Conservation (phyloP, 805 yeast species). For the Yarrowia sp. region DNA sequence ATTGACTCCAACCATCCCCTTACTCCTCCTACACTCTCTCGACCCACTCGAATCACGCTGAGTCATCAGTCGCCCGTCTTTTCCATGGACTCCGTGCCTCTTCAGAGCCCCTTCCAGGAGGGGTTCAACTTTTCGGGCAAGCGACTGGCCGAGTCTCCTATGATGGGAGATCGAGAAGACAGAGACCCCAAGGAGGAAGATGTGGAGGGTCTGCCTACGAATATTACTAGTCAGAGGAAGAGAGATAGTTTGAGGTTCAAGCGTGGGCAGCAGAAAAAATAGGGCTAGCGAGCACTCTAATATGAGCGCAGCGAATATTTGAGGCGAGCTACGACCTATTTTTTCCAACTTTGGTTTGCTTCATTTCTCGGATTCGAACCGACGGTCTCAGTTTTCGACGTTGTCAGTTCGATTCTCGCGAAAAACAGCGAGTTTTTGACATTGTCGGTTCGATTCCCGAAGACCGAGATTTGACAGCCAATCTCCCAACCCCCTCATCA, state of each 20-base stretch:
- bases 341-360: neutral
- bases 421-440: no score
- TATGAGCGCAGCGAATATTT: neutral
- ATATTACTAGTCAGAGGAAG: conserved; percentile 37
- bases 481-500: no score
- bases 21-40: conserved; percentile 13
- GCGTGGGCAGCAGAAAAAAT: conserved; percentile 38
- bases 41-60: conserved; percentile 20
- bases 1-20: conserved; percentile 20
- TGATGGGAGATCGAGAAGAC: conserved; percentile 9
- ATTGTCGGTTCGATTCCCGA: no score
- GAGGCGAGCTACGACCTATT: no score
- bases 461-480: no score
- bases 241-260: conserved; percentile 38
- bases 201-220: conserved; percentile 24
- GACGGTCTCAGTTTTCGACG: no score
- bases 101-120: conserved; percentile 33
- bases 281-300: neutral
- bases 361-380: no score
- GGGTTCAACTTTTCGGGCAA: conserved; percentile 3
- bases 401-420: no score
- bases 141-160: conserved; percentile 11
- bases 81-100: conserved; percentile 28
- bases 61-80: conserved; percentile 25
- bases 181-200: conserved; percentile 11